Conservation (phyloP, 1,139 yeast species). For the Candida neerlandica region DNA sequence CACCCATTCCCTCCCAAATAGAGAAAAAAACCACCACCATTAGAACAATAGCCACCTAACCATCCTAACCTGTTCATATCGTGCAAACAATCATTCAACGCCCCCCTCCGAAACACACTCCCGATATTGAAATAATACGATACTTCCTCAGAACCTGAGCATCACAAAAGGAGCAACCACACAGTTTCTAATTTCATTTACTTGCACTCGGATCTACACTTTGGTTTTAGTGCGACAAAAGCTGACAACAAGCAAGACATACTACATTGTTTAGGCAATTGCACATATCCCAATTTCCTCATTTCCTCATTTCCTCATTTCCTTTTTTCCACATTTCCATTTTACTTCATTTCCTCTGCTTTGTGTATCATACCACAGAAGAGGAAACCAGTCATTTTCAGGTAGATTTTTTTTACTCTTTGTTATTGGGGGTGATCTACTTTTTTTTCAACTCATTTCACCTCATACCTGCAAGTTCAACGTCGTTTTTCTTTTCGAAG, state of each 20-base stretch:
- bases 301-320: background rate
- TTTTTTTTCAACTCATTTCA: background rate
- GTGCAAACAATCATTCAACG: too few species aligned
- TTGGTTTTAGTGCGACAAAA: background rate
- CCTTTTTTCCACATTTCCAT: background rate
- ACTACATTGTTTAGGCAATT: background rate
- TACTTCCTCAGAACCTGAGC: too few species aligned
- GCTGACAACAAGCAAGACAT: background rate
- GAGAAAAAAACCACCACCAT: too few species aligned
- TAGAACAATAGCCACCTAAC: too few species aligned
- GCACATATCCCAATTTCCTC: slow-evolving; percentile 1
- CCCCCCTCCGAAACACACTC: too few species aligned
- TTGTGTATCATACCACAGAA: background rate
- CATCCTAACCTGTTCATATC: too few species aligned
- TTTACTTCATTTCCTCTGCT: background rate
- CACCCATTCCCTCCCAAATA: too few species aligned
- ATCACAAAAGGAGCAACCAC: too few species aligned
- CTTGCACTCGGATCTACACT: too few species aligned
- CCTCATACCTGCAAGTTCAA: too few species aligned
- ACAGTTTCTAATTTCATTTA: too few species aligned
- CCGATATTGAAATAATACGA: too few species aligned
- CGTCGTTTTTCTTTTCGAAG: background rate
- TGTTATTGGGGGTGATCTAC: background rate
- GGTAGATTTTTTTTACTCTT: background rate
- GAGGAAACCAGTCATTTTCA: background rate